These are phyloP conservation scores for Aspergillus taichungensis DNA, from an alignment of 495 filamentous ascomycete genomes.

Conservation along the genomic window DNA sequence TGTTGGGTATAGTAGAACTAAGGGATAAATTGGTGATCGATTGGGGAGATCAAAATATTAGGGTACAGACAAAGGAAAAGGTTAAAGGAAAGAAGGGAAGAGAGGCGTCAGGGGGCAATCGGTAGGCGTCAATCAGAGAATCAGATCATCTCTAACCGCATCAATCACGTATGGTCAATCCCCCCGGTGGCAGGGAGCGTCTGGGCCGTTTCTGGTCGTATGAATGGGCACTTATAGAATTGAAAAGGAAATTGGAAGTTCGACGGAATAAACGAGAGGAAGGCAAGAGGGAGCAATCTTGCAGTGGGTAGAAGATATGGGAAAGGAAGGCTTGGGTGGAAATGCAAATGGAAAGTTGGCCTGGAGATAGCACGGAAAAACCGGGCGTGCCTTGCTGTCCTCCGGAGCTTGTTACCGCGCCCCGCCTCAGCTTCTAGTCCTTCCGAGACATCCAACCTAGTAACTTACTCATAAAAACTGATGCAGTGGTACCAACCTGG, in stretches of 20 bases:
- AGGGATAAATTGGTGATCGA: too few relatives aligned
- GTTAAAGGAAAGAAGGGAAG: slow-evolving; percentile 3
- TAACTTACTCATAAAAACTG: not conserved
- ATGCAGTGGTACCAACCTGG: not conserved
- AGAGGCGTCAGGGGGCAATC: not conserved
- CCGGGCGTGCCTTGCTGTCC: slow-evolving; percentile 5
- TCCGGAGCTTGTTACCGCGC: not conserved
- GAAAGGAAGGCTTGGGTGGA: not conserved
- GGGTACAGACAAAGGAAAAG: slow-evolving; percentile 3
- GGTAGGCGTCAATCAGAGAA: too few relatives aligned
- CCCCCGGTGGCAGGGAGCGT: too few relatives aligned
- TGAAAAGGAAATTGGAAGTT: not conserved
- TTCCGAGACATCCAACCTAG: not conserved
- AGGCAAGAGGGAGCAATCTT: too few relatives aligned
- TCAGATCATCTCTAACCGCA: too few relatives aligned
- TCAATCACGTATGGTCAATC: too few relatives aligned
- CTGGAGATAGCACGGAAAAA: slow-evolving; percentile 17
- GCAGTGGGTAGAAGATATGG: not conserved
- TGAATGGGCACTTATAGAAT: too few relatives aligned
- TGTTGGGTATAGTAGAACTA: too few relatives aligned
- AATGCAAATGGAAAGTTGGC: slow-evolving; percentile 17
- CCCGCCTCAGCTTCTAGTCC: slow-evolving; percentile 4
- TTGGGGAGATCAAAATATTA: not conserved
- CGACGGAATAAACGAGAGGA: too few relatives aligned
- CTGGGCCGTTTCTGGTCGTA: too few relatives aligned